Evolutionary conservation across 768 basidiomycete species (phyloP), one percentile per base, ranked within the genome.

Genomic region (Gloeopeniophorella convolvens): DNA sequence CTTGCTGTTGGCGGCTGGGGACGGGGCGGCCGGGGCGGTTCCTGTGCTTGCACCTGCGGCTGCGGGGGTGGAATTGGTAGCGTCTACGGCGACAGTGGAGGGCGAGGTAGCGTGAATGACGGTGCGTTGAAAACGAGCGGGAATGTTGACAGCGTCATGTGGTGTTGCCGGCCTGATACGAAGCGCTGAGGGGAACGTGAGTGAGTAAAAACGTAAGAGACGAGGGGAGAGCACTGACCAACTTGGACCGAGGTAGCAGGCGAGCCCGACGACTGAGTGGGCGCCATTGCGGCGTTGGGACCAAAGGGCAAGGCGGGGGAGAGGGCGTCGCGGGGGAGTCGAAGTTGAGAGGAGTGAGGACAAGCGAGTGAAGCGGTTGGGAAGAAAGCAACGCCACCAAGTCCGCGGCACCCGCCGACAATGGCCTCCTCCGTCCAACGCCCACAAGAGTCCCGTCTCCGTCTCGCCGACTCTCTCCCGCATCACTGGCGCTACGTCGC

Each of bases 181-280:
- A 60, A 96, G 74, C 61, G 93, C 94, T 84, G 65, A 50, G 39
- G 51, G 50, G 42, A 32, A 37, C 30, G 42, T 28, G 44, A 37
- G 12, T 23, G 32, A 33, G 48, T 63, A 56, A 68, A 62, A 41
- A 37, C 45, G 16, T 39, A 24, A 24, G 41, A 41, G 44, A 18
- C 11, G 32, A 48, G 12, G 33, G 37, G 20, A 37, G 8, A n/a
- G 21, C 46, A 82, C 90, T 75, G 46, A 85, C 90, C 90, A 69
- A 93, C 90, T 92, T 92, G 89, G 46, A 93, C 89, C 58, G 89
- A 90, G 59, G 89, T 92, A 71, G 85, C 78, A 74, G 82, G 67
- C 67, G 64, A 65, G 54, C 62, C 65, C 57, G 83, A 68, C 56
- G 75, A 73, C 75, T 82, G 78, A 70, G 80, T 76, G 72, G 85